A percentile compares a stretch with the other conserved stretches of the same genome.
Conservation (phyloP, 352 stramenopile genomes). For the Aphanomyces stellatus region DNA sequence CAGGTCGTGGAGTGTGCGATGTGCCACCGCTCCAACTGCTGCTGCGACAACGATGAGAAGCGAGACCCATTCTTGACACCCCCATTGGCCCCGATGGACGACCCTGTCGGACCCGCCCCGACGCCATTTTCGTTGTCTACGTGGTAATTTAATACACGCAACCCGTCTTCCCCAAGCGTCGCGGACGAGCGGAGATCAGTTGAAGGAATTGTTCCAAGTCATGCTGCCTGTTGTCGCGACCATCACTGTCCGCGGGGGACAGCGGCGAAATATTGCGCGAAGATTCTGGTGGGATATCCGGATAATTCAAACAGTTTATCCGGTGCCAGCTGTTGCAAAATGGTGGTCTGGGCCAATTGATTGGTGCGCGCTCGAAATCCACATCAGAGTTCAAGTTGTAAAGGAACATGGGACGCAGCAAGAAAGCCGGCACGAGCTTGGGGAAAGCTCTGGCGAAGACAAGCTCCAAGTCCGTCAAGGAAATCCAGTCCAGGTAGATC, state of each 20-base stretch:
- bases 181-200: not conserved
- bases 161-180: not conserved
- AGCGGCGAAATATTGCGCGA: too few species aligned
- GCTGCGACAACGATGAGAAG: conserved; percentile 4
- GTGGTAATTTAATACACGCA: conserved; percentile 9
- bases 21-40: not conserved
- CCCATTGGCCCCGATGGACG: not conserved
- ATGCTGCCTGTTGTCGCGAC: too few species aligned
- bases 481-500: conserved; percentile 61
- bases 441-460: conserved; percentile 66
- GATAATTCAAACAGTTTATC: not conserved
- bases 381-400: conserved; percentile 9
- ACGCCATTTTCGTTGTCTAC: conserved; percentile 3
- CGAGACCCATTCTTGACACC: conserved; percentile 10
- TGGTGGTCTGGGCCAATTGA: conserved; percentile 4
- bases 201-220: too few species aligned
- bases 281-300: not conserved
- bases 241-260: too few species aligned
- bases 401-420: conserved; percentile 27
- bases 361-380: not conserved
- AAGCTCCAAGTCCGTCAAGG: conserved; percentile 48
- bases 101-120: not conserved
- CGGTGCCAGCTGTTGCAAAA: too few species aligned
- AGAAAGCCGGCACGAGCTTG: conserved; percentile 62
- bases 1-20: not conserved